Conservation (phyloP, 2,329 filamentous ascomycete species). For the Ceratocystis cubensis region DNA sequence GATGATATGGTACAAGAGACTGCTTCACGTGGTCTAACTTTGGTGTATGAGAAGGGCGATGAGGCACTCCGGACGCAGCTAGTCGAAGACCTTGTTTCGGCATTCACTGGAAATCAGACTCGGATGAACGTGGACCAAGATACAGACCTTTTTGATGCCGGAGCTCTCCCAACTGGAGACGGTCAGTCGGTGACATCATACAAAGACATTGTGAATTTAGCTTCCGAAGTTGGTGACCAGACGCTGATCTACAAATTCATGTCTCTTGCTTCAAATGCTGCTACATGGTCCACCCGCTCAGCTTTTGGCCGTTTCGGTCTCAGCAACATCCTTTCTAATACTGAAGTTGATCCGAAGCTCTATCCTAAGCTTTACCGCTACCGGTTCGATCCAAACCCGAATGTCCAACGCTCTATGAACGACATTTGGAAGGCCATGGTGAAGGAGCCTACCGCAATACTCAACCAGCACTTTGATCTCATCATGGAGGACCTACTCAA, state of each 20-base stretch:
- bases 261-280: slow-evolving; percentile 89
- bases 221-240: slow-evolving; percentile 92
- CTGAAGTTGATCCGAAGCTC: slow-evolving; percentile 77
- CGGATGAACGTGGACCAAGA: slow-evolving; percentile 76
- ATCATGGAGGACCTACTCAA: slow-evolving; percentile 81
- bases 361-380: slow-evolving; percentile 94
- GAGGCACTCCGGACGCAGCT: slow-evolving; percentile 66
- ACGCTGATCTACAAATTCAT: slow-evolving; percentile 98
- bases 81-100: slow-evolving; percentile 74
- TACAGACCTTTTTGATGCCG: slow-evolving; percentile 86
- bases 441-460: slow-evolving; percentile 64
- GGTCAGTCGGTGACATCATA: slow-evolving; percentile 87
- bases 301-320: slow-evolving; percentile 91
- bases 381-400: slow-evolving; percentile 85
- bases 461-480: slow-evolving; percentile 71
- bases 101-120: slow-evolving; percentile 68
- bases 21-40: slow-evolving; percentile 74
- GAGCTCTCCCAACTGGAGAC: slow-evolving; percentile 78
- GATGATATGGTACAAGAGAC: slow-evolving; percentile 95
- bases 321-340: slow-evolving; percentile 81
- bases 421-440: slow-evolving; percentile 96
- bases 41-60: slow-evolving; percentile 90
- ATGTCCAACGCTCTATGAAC: slow-evolving; percentile 90
- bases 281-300: slow-evolving; percentile 93
- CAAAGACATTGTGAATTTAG: slow-evolving; percentile 92